Evolutionary conservation across 306 rosid genomes (phyloP), one percentile per base, ranked within the genome.

Genomic region (Amphicarpaea edgeworthii): DNA sequence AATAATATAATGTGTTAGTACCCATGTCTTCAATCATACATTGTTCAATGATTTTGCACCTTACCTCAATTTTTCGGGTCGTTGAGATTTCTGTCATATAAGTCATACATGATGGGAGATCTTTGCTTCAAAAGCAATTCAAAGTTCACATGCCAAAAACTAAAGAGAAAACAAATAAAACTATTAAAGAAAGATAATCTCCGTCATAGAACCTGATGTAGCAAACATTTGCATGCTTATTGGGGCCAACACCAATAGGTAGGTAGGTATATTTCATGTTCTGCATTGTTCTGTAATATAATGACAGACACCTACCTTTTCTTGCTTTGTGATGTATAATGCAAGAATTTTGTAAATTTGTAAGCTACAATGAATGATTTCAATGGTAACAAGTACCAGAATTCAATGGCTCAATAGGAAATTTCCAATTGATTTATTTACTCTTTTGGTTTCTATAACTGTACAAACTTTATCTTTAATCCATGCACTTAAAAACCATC

Each of bases 21-120:
- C 54, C 15, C 38, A 8, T 46, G 26, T 23, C 74, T 68, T 62
- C 17, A 61, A 67, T 72, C 51, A 77, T 66, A 14, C 77, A 73
- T 53, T 59, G 74, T 64, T 80, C 75, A 72, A 76, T 77, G 68
- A 84, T 80, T 80, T 84, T 76, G 47, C n/a, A 50, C 58, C 58
- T 58, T 60, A 26, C 59, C 80, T 59, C 40, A 10, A 23, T 60
- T 26, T 54, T 75, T 76, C 60, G 26, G 64, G 68, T 66, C 42
- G 65, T 76, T 68, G 72, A 84, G 74, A 83, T 83, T 60, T 76
- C 79, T 70, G 6, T 45, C 51, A 61, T 61, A 41, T 62, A 49
- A 30, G 47, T 70, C 87, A 55, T 65, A 17, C 60, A 16, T 17
- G 58, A 23, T 23, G 12, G 21, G 19, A 64, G 53, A 79, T 79